Base-by-base conservation (phyloP, 257 asterid species). In the Nicotiana paniculata region DNA sequence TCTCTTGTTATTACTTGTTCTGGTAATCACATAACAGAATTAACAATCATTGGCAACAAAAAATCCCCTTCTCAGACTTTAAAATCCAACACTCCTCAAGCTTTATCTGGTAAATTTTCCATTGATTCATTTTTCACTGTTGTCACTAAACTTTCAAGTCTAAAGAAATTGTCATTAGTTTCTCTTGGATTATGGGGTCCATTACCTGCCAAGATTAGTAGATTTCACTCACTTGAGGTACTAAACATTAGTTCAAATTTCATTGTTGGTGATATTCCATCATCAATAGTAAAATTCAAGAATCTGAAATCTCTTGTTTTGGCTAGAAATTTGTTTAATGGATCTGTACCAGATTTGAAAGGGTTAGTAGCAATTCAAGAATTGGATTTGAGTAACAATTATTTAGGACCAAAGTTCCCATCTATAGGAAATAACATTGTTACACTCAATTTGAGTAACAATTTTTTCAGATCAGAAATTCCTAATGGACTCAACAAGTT, bases 151-250 rank as follows among this genome's bases (percentile, higher is more conserved):
- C 97, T 96, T 54, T 85, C 95, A 18, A 81, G 57, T 54, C 82
- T 96, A 65, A 87, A 89, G 82, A 93, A 86, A 84, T 82, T 96
- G 58, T 89, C 98, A 3, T 68, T 96, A 15, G 96, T 96, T 37
- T 88, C 94, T 9, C 53, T 96, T 7, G 99, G 99, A 2, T 37
- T 96, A 28, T 93, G 98, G 97, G 99, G 99, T 32, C 84, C 91
- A 48, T 88, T 96, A 11, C 98, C 99, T 0, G 85, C 82, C 5
- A 96, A 95, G 67, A 83, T 96, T 54, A 91, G 84, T 82, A 86
- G 99, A 77, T 48, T 96, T 81, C 79, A 89, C 32, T 92, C 97
- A 4, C 98, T 96, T 55, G 85, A 89, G 82, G 90, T 85, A 30
- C 83, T 96, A 51, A 91, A 96, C 24, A 46, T 92, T 6, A 94